Percentiles rank a stretch among this genome's conserved stretches.
These are phyloP conservation scores for Emiliania huxleyi DNA, from an alignment of 78 protist species.

Conservation along the genomic window DNA sequence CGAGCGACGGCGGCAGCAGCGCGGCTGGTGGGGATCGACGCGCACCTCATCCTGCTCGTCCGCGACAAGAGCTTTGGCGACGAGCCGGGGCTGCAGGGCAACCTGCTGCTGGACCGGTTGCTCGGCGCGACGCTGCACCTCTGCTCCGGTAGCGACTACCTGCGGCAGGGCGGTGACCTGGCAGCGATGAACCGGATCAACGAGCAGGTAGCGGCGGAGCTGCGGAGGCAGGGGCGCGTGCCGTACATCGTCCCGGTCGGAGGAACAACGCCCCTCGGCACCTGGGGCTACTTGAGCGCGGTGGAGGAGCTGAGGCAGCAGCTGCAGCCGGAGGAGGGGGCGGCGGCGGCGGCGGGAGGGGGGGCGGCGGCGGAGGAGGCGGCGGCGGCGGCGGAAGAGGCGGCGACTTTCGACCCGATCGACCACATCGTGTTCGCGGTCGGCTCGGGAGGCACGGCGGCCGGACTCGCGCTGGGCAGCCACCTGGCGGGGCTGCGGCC, in stretches of 20 bases:
- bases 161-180: background rate
- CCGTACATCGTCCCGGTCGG: conserved; percentile 22
- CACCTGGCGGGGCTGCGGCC: background rate
- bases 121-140: conserved; percentile 9
- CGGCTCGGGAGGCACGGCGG: conserved; percentile 38
- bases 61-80: background rate
- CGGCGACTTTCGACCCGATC: background rate
- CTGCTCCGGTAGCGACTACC: background rate
- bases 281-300: conserved; percentile 36
- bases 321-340: background rate
- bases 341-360: too few species aligned
- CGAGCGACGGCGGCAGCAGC: conserved; percentile 44
- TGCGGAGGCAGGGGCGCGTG: background rate
- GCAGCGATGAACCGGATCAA: background rate
- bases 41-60: background rate
- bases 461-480: conserved; percentile 26
- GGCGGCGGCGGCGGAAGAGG: background rate
- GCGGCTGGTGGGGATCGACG: conserved; percentile 17
- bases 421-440: background rate
- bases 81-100: background rate
- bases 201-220: background rate
- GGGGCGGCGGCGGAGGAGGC: background rate
- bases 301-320: conserved; percentile 24
- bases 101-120: background rate
- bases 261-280: conserved; percentile 23